These are phyloP conservation scores for Cutaneotrichosporon sp. DNA, from an alignment of 1,284 basidiomycete genomes.

Conservation along the genomic window DNA sequence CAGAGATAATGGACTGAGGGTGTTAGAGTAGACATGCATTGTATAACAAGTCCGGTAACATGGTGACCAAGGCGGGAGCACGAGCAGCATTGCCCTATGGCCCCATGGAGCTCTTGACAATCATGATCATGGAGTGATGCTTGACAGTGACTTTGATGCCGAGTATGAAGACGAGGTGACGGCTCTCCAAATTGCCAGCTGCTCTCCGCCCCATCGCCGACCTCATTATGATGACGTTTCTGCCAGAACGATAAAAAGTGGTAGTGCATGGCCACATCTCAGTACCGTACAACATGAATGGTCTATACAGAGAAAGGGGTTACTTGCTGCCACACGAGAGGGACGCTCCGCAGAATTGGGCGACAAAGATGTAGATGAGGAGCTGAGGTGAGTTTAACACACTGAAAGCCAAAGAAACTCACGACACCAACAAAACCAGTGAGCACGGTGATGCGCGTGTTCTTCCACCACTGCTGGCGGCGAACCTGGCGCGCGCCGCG, in stretches of 20 bases:
- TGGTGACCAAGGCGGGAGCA: too few species aligned
- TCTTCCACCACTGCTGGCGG: constrained; percentile 96
- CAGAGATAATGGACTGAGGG: background rate
- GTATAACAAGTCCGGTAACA: constrained; percentile 10
- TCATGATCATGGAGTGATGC: too few species aligned
- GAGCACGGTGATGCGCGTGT: constrained; percentile 68
- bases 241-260: too few species aligned
- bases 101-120: too few species aligned
- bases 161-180: too few species aligned
- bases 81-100: too few species aligned
- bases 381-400: constrained; percentile 49
- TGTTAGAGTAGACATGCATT: constrained; percentile 20
- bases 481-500: constrained; percentile 80
- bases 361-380: constrained; percentile 70
- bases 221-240: too few species aligned
- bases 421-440: constrained; percentile 69
- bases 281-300: background rate
- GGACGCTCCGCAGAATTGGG: constrained; percentile 75
- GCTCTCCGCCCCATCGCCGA: too few species aligned
- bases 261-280: too few species aligned
- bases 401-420: constrained; percentile 44
- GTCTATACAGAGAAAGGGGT: constrained; percentile 8
- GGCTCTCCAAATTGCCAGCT: too few species aligned
- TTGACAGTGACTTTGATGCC: too few species aligned
- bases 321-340: constrained; percentile 22